A percentile compares a stretch with the other conserved stretches of the same genome.
These are phyloP conservation scores for Lithohypha guttulata DNA, from an alignment of 2,329 filamentous ascomycete genomes.

Conservation along the genomic window DNA sequence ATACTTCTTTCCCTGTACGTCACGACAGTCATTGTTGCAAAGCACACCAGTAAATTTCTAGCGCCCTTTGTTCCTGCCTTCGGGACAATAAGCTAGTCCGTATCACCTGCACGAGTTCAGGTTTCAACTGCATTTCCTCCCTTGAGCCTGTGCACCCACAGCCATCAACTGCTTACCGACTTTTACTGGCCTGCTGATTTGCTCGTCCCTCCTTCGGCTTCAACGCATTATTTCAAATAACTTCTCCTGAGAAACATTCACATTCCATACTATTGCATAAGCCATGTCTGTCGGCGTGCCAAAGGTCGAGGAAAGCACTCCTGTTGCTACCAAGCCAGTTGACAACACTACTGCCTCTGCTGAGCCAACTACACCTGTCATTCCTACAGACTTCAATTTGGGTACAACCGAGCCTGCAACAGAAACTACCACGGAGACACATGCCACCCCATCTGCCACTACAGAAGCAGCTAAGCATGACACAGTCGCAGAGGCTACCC, in stretches of 20 bases:
- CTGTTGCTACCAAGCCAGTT: conserved; percentile 25
- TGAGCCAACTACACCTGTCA: conserved; percentile 21
- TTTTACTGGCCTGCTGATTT: not conserved
- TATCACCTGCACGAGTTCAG: conserved; percentile 3
- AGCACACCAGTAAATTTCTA: conserved; percentile 4
- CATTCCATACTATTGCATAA: conserved; percentile 22
- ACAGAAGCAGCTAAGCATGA: not conserved
- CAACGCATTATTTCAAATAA: conserved; percentile 34
- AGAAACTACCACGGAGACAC: conserved; percentile 11
- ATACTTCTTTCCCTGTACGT: conserved; percentile 16
- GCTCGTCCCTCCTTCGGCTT: too few species aligned
- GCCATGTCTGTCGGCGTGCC: conserved; percentile 60
- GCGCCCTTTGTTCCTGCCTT: conserved; percentile 7
- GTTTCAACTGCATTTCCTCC: conserved; percentile 4
- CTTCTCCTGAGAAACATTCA: conserved; percentile 24
- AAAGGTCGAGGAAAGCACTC: conserved; percentile 55
- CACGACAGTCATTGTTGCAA: not conserved
- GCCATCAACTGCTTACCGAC: not conserved
- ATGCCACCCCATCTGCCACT: conserved; percentile 8
- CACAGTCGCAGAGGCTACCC: conserved; percentile 22
- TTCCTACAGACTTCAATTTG: conserved; percentile 3
- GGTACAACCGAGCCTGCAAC: conserved; percentile 16
- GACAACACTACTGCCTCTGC: conserved; percentile 28
- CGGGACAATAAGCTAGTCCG: conserved; percentile 5
- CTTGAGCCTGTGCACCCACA: conserved; percentile 7